Base-by-base conservation (phyloP, 2,329 filamentous ascomycete species). In the Claviceps arundinis region DNA sequence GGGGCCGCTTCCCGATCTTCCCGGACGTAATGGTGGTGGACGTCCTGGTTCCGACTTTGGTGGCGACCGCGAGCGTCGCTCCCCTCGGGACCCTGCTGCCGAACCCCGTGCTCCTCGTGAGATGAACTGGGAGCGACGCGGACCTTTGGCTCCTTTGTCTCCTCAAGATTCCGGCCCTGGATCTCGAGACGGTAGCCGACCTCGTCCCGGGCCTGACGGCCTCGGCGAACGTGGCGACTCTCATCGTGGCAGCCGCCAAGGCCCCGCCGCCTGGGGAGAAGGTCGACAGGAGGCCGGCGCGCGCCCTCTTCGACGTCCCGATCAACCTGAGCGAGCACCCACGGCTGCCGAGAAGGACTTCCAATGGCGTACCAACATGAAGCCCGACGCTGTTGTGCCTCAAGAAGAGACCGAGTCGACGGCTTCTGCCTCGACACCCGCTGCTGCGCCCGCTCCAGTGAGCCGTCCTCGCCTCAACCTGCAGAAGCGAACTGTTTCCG, bases 331-430 rank as follows among this genome's bases (percentile, higher is more conserved):
- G 65, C 80, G 87, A 60, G 76, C 77, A 49, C 87, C 86, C 22
- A 97, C 87, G 52, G 93, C 93, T 42, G 87, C 93, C 48, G 93
- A 98, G 55, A 81, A 87, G 64, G 93, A 97, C 66, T 94, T 83
- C 71, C 84, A 95, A 70, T 98, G 93, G 93, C 85, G 93, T 61
- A 76, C 78, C 59, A 87, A 80, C 69, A 97, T 97, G 90, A 85
- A 82, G 59, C 88, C 91, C n/a, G 90, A 94, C 61, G 70, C 76
- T 38, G 66, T 76, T 3, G 78, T 80, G 54, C 89, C 84, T 64
- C 55, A 56, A 41, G 81, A 84, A 59, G 86, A 87, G 9, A 81
- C 88, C 5, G 82, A 87, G 24, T 88, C 89, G 47, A 82, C 83
- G 16, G 78, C 82, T 45, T 67, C 72, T 7, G 61, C 72, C 17